Evolutionary conservation across 106 monocot species (phyloP).

Genomic region (Dendrobium chrysotoxum): DNA sequence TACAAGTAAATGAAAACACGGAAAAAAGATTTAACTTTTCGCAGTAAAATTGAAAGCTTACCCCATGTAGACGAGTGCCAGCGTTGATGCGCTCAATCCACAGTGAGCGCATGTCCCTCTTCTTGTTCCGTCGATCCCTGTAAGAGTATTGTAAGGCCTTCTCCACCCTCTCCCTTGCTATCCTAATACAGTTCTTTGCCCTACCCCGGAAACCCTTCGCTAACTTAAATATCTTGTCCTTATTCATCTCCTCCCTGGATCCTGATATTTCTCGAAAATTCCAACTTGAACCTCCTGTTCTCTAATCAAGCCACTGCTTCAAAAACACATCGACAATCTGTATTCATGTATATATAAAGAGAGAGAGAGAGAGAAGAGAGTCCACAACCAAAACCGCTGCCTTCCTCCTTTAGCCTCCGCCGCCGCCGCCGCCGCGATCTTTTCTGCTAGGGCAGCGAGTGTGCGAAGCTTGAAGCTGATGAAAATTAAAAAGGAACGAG

Average conservation of each 20-base stretch:
- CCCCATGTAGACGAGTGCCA: conserved; percentile 63
- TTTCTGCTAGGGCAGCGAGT: neutral
- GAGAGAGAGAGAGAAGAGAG: neutral
- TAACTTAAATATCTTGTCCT: conserved; percentile 69
- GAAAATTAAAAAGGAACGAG: too few species aligned
- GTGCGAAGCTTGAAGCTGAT: neutral
- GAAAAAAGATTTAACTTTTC: neutral
- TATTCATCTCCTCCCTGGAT: conserved; percentile 36
- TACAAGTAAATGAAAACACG: neutral
- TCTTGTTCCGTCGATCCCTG: conserved; percentile 74
- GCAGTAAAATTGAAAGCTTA: conserved; percentile 9
- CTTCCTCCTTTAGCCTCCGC: neutral
- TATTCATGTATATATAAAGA: neutral
- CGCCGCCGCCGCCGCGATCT: neutral
- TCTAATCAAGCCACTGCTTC: neutral
- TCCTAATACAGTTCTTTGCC: conserved; percentile 76
- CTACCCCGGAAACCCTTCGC: conserved; percentile 72
- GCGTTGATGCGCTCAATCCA: conserved; percentile 63
- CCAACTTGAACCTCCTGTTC: neutral
- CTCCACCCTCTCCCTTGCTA: conserved; percentile 31
- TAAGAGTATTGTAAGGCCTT: conserved; percentile 66
- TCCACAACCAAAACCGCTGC: too few species aligned
- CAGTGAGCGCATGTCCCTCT: conserved; percentile 47
- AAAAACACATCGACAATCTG: neutral
- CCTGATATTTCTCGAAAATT: neutral